Percentiles rank a stretch among this genome's conserved stretches.
These are phyloP conservation scores for Amanita pallidorosea DNA, from an alignment of 768 basidiomycete species.

Conservation along the genomic window DNA sequence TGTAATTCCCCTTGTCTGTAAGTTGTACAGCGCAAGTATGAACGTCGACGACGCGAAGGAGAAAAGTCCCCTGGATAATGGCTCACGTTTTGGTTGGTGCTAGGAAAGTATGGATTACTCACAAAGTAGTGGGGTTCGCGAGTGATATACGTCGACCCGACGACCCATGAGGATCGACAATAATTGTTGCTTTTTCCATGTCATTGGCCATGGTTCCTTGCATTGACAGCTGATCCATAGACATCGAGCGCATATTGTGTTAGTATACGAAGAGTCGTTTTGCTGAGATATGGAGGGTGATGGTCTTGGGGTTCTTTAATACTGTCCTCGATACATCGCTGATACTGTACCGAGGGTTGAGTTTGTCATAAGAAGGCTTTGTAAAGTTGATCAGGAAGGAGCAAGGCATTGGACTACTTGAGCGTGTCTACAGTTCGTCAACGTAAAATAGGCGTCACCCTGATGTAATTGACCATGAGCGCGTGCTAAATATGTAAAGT, in stretches of 20 bases:
- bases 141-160: constrained; percentile 14
- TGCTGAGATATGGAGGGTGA: not conserved
- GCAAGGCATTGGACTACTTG: not conserved
- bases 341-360: constrained; percentile 3
- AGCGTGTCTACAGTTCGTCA: not conserved
- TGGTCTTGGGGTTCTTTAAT: not conserved
- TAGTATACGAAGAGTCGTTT: not conserved
- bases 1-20: constrained; percentile 26
- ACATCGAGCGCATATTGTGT: not conserved
- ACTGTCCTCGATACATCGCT: not conserved
- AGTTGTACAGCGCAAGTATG: constrained; percentile 55
- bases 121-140: constrained; percentile 43
- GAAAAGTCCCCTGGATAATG: constrained; percentile 38
- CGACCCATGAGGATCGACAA: not conserved
- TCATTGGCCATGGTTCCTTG: not conserved
- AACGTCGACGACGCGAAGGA: constrained; percentile 60
- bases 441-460: not conserved
- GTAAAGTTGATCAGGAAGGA: not conserved
- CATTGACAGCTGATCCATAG: not conserved
- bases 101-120: constrained; percentile 8
- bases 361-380: not conserved
- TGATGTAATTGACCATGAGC: not conserved
- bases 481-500: not conserved
- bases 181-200: not conserved
- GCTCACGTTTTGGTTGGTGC: not conserved